Conservation (phyloP, 495 filamentous ascomycete genomes). For the Copromyces sp. region DNA sequence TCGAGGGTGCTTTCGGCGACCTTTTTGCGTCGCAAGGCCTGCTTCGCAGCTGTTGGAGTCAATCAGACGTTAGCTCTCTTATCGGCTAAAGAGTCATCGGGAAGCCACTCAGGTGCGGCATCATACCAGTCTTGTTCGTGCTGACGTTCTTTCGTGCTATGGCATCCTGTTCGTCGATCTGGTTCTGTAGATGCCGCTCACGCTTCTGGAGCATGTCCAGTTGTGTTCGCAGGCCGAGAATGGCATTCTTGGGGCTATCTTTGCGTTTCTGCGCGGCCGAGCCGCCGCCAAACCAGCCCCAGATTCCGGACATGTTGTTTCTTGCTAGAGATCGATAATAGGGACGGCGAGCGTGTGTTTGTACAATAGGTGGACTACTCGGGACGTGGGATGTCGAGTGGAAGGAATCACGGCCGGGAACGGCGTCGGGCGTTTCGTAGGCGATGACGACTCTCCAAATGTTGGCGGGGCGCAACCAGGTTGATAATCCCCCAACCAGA, state of each 20-base stretch:
- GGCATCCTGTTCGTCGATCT: constrained; percentile 88
- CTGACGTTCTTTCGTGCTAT: constrained; percentile 84
- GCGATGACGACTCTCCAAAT: constrained; percentile 22
- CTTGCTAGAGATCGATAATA: background rate
- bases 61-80: constrained; percentile 8
- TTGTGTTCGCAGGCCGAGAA: constrained; percentile 76
- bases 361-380: background rate
- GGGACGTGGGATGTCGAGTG: background rate
- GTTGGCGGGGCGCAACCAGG: constrained; percentile 19
- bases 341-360: background rate
- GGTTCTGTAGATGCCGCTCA: constrained; percentile 78
- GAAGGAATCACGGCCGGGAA: background rate
- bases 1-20: constrained; percentile 79
- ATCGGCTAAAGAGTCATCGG: background rate
- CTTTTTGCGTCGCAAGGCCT: constrained; percentile 93
- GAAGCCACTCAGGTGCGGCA: background rate
- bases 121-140: constrained; percentile 81
- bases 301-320: constrained; percentile 49
- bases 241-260: constrained; percentile 94
- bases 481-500: background rate
- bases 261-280: constrained; percentile 66
- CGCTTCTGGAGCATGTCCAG: constrained; percentile 97
- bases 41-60: constrained; percentile 61
- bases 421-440: background rate
- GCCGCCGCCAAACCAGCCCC: constrained; percentile 79